phyloP scores from a whole-genome alignment of 495 filamentous ascomycete species.

The Aspergillus panamensis region DNA sequence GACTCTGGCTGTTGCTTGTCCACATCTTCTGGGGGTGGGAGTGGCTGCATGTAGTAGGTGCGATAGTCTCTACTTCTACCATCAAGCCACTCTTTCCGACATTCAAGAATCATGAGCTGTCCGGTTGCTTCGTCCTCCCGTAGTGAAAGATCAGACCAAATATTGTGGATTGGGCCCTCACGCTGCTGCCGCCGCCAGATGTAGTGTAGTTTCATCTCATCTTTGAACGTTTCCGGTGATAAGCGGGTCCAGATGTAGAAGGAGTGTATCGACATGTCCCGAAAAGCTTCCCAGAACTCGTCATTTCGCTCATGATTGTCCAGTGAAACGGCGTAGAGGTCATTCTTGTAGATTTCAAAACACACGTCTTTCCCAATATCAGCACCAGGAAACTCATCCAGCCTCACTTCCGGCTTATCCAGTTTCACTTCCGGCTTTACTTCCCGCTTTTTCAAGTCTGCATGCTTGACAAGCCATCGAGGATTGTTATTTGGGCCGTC shows the following conservation, averaged over 20 bases:
- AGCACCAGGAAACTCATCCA: no score
- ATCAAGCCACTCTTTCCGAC: conserved; percentile 66
- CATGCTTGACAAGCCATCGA: conserved; percentile 60
- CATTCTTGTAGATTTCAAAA: conserved; percentile 66
- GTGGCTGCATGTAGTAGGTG: conserved; percentile 63
- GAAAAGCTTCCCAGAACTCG: no score
- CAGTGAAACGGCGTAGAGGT: conserved; percentile 69
- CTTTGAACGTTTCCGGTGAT: conserved; percentile 35
- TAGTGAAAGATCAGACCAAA: conserved; percentile 67
- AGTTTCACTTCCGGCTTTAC: no score
- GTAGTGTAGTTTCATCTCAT: conserved; percentile 31
- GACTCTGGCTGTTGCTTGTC: conserved; percentile 14
- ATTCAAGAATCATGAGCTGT: conserved; percentile 61
- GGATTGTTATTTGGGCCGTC: conserved; percentile 46
- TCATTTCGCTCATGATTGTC: conserved; percentile 56
- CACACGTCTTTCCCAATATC: conserved; percentile 64
- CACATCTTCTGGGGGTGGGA: conserved; percentile 45
- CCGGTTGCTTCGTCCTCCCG: conserved; percentile 60
- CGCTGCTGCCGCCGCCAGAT: conserved; percentile 66
- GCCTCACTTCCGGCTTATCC: conserved; percentile 56
- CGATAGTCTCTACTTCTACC: conserved; percentile 58
- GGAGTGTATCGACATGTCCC: no score
- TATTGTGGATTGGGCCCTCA: conserved; percentile 74
- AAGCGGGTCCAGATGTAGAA: conserved; percentile 68
- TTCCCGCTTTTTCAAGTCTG: conserved; percentile 44